Base-by-base conservation (phyloP, 805 yeast genomes). In the Lipomyces mesembrius region DNA sequence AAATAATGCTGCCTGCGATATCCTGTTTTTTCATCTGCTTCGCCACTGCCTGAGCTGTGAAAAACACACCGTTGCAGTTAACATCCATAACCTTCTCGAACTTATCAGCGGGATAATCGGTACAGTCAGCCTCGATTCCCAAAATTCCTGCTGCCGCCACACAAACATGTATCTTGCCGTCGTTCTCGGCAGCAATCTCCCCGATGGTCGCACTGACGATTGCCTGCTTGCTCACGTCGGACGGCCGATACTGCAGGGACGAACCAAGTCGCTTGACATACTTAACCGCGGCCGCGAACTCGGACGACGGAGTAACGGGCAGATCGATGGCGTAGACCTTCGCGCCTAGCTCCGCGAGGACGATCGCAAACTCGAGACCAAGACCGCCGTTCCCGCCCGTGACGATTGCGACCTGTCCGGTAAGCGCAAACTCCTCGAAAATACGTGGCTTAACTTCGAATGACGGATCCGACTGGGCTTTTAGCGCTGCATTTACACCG, bases 121-220 rank as follows among this genome's bases (percentile, higher is more conserved):
- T 84, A 65, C 86, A 86, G 46, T 85, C 85, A 75, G 79, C 68
- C 51, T 73, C 72, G 49, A 70, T 70, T 8, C 76, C 78, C 0
- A 83, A 82, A 17, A 76, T 69, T 5, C 97, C 97, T 1, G 97
- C 97, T 77, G 91, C 91, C 46, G 91, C 88, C 54, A 91, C 82
- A 20, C 90, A 74, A 0, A 90, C 83, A 74, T 90, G 86, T 52
- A 92, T 78, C 22, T 77, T 77, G 1, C 92, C 91, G 74, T 84
- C 87, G 60, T 79, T 79, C 4, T 74, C 70, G 6, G 25, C 37
- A 25, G 85, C 73, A 0, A 91, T 85, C 20, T 76, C 60, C 0
- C 78, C 75, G 12, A 90, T 78, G 0, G 87, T 81, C 4, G 74
- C 67, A 2, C 75, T 68, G 6, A 82, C 73, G 0, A 80, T 77